Evolutionary conservation across 805 yeast genomes (phyloP).

Genomic region (Yamadazyma scolyti): DNA sequence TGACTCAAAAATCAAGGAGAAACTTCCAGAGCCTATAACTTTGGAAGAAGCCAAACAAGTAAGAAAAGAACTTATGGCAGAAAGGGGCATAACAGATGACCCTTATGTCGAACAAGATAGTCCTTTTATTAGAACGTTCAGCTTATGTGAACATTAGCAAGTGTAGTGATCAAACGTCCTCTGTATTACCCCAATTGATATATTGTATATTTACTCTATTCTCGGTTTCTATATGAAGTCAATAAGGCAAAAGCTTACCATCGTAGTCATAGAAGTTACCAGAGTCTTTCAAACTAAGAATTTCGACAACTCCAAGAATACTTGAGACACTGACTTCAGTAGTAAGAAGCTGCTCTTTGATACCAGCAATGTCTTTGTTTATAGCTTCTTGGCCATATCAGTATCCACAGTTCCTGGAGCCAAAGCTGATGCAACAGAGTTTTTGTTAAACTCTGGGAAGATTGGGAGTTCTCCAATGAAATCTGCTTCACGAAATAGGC

Average conservation of each 20-base stretch:
- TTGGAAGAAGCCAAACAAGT: conserved; percentile 21
- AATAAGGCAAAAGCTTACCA: too few species aligned
- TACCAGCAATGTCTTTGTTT: too few species aligned
- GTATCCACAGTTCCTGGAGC: conserved; percentile 41
- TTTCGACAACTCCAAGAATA: too few species aligned
- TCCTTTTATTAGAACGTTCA: conserved; percentile 18
- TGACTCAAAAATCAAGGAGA: conserved; percentile 5
- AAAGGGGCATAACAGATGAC: conserved; percentile 17
- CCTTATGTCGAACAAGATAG: conserved; percentile 9
- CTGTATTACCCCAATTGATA: too few species aligned
- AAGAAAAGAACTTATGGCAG: conserved; percentile 29
- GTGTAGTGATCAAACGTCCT: not conserved
- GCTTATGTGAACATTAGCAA: conserved; percentile 34
- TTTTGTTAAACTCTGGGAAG: conserved; percentile 7
- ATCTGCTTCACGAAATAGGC: conserved; percentile 23
- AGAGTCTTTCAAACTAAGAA: too few species aligned
- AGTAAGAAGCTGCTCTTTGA: too few species aligned
- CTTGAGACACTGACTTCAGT: too few species aligned
- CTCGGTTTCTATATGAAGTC: too few species aligned
- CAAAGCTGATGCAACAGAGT: conserved; percentile 23
- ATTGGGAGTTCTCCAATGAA: conserved; percentile 11
- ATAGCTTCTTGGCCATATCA: conserved; percentile 26
- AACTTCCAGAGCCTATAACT: conserved; percentile 14
- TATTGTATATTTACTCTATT: too few species aligned
- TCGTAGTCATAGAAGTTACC: too few species aligned